phyloP scores from a whole-genome alignment of 768 basidiomycete genomes.

The Fomitopsis serialis region DNA sequence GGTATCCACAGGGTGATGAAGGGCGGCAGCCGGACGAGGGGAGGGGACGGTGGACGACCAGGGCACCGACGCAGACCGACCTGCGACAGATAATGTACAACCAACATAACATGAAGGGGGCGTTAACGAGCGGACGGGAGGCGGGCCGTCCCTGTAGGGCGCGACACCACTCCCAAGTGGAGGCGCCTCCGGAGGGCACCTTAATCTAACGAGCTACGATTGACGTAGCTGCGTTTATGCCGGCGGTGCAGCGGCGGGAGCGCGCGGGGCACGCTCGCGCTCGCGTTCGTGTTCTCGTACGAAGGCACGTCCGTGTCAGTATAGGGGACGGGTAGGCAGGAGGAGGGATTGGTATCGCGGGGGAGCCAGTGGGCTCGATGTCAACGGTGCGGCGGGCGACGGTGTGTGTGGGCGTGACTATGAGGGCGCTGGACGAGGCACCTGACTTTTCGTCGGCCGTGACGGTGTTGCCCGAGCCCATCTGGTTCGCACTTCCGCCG shows the following conservation, averaged over 20 bases:
- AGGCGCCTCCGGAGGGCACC: background rate
- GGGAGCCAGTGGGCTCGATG: constrained; percentile 15
- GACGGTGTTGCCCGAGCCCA: constrained; percentile 3
- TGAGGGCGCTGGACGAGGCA: constrained; percentile 14
- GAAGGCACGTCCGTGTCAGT: constrained; percentile 4
- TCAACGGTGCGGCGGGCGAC: constrained; percentile 35
- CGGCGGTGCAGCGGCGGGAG: constrained; percentile 6
- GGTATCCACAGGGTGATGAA: background rate
- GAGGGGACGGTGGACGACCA: background rate
- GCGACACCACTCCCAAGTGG: constrained; percentile 16
- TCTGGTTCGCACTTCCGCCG: constrained; percentile 54
- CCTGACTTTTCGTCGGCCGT: constrained; percentile 12
- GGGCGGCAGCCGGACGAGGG: background rate
- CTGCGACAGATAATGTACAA: background rate
- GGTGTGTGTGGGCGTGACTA: constrained; percentile 59
- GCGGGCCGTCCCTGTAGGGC: constrained; percentile 6
- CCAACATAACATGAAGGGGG: background rate
- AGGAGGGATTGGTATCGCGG: constrained; percentile 9
- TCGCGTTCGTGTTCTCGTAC: background rate
- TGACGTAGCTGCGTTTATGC: constrained; percentile 10
- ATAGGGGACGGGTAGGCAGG: constrained; percentile 5
- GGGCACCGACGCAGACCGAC: background rate
- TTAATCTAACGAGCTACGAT: constrained; percentile 13
- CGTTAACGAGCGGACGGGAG: constrained; percentile 27
- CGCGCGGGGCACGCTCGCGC: background rate